A percentile compares a stretch with the other conserved stretches of the same genome.
phyloP scores from a whole-genome alignment of 768 basidiomycete genomes.

The Antrodiella citrinella region DNA sequence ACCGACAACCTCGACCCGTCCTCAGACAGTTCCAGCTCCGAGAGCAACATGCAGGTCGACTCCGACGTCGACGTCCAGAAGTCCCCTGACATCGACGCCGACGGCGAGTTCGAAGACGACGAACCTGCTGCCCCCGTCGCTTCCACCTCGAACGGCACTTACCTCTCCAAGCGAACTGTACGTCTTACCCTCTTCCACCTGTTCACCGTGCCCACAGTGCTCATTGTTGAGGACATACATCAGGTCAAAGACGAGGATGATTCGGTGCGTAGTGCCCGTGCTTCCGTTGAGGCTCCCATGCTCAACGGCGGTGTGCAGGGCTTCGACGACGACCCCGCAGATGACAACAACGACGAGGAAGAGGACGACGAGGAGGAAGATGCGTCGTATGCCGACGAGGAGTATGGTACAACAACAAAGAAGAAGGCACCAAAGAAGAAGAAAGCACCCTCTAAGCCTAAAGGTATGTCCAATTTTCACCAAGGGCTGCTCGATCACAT shows the following conservation, averaged over 20 bases:
- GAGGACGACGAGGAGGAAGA: constrained; percentile 57
- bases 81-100: constrained; percentile 34
- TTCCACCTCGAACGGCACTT: constrained; percentile 29
- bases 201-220: constrained; percentile 9
- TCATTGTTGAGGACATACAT: constrained; percentile 8
- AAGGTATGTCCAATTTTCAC: constrained; percentile 35
- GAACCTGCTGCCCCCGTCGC: constrained; percentile 42
- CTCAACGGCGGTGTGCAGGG: constrained; percentile 30
- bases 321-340: constrained; percentile 37
- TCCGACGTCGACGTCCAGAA: constrained; percentile 35
- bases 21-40: constrained; percentile 29
- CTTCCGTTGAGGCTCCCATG: constrained; percentile 10
- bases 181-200: constrained; percentile 14
- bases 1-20: constrained; percentile 22
- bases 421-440: constrained; percentile 67
- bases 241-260: constrained; percentile 29
- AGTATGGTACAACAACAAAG: constrained; percentile 49
- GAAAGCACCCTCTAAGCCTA: constrained; percentile 50
- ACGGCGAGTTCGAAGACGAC: constrained; percentile 58
- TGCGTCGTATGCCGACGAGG: constrained; percentile 71
- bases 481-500: not conserved
- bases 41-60: constrained; percentile 69
- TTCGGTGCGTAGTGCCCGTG: constrained; percentile 41
- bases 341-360: constrained; percentile 35
- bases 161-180: constrained; percentile 22